Evolutionary conservation across 345 rosid genomes (phyloP).

Genomic region (Brassica nigra): DNA sequence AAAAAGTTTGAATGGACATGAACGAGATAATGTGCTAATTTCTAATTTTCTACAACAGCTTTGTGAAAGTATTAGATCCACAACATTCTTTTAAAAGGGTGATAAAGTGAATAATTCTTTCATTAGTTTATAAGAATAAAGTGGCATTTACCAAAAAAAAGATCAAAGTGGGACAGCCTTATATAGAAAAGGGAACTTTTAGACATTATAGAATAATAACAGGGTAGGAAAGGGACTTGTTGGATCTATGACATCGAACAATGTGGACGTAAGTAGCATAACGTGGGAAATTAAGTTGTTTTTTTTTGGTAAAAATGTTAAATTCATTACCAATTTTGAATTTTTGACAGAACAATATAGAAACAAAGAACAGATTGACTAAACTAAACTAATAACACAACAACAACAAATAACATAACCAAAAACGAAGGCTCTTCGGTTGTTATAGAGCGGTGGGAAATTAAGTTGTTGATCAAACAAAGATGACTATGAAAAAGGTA

Average conservation of each 20-base stretch:
- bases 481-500: not conserved
- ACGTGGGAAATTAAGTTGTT: no score
- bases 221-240: not conserved
- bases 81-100: not conserved
- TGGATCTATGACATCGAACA: not conserved
- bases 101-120: not conserved
- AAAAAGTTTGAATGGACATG: not conserved
- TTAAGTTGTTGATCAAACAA: not conserved
- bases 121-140: not conserved
- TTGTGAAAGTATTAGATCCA: not conserved
- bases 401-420: no score
- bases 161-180: not conserved
- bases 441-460: no score
- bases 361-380: no score
- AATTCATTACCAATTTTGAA: no score
- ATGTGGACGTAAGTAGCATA: not conserved
- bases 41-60: not conserved
- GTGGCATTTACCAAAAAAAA: not conserved
- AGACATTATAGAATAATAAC: not conserved
- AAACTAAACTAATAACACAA: no score
- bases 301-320: no score
- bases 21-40: not conserved
- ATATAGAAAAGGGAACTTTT: not conserved
- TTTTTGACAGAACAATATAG: no score
- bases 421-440: no score